These are phyloP conservation scores for Cladochytrium tenue DNA, from an alignment of 371 early-diverging fungal genomes.

Conservation along the genomic window DNA sequence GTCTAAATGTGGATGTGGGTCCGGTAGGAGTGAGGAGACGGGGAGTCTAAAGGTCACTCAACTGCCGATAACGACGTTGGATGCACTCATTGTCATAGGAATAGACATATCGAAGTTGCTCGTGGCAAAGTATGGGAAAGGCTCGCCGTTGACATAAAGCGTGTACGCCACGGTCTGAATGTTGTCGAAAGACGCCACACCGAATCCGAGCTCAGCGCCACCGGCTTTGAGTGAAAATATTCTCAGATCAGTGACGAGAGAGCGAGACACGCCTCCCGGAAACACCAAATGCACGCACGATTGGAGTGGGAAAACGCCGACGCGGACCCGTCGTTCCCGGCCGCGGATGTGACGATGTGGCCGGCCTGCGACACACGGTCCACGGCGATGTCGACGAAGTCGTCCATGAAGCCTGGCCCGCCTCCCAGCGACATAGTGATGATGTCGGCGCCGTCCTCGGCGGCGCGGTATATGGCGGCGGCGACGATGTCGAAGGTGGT, in stretches of 20 bases:
- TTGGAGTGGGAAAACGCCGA: constrained; percentile 14
- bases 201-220: not conserved
- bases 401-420: constrained; percentile 51
- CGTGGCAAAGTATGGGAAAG: not conserved
- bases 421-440: constrained; percentile 71
- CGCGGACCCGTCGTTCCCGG: constrained; percentile 39
- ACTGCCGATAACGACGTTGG: not conserved
- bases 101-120: too few relatives aligned
- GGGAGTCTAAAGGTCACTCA: not conserved
- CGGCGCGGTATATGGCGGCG: constrained; percentile 48
- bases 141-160: not conserved
- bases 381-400: constrained; percentile 13
- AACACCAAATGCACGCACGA: constrained; percentile 15
- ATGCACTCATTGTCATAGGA: not conserved
- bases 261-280: constrained; percentile 10
- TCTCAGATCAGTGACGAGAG: constrained; percentile 55
- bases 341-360: constrained; percentile 22
- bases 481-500: constrained; percentile 68
- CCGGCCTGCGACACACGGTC: constrained; percentile 14
- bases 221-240: constrained; percentile 4
- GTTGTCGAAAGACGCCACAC: not conserved
- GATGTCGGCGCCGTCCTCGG: constrained; percentile 61
- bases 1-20: not conserved
- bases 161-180: not conserved
- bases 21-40: not conserved